Evolutionary conservation across 1,284 basidiomycete genomes (phyloP).

Genomic region (Heterobasidion parviporum): DNA sequence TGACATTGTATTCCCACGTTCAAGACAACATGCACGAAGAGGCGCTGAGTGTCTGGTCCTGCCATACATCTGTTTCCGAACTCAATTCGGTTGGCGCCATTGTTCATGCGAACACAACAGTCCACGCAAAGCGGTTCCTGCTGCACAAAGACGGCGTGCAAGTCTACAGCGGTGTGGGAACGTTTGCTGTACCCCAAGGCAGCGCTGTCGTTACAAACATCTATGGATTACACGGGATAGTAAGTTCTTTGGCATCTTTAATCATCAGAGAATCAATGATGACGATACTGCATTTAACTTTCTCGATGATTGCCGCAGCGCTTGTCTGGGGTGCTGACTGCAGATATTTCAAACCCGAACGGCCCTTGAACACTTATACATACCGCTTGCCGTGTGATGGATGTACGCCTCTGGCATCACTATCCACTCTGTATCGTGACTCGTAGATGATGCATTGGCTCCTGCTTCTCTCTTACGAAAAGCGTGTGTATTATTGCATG

Average conservation of each 20-base stretch:
- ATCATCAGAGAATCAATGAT: no score
- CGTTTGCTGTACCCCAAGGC: constrained; percentile 28
- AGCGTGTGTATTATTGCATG: constrained; percentile 27
- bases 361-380: constrained; percentile 33
- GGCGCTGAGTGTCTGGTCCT: constrained; percentile 9
- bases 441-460: constrained; percentile 32
- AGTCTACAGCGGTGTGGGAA: constrained; percentile 10
- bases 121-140: constrained; percentile 28
- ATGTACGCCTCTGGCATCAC: constrained; percentile 11
- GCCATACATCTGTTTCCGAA: not conserved
- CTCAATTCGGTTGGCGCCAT: not conserved
- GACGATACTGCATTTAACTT: not conserved
- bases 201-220: constrained; percentile 30
- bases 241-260: constrained; percentile 11
- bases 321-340: constrained; percentile 36
- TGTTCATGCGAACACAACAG: constrained; percentile 23
- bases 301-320: constrained; percentile 12
- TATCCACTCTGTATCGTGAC: not conserved
- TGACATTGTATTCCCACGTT: constrained; percentile 34
- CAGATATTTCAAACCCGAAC: constrained; percentile 33
- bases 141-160: constrained; percentile 15
- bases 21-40: constrained; percentile 37
- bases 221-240: constrained; percentile 28
- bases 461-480: constrained; percentile 28
- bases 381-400: constrained; percentile 30